A percentile compares a stretch with the other conserved stretches of the same genome.
phyloP scores from a whole-genome alignment of 2,329 filamentous ascomycete species.

The Colletotrichum eleusines region DNA sequence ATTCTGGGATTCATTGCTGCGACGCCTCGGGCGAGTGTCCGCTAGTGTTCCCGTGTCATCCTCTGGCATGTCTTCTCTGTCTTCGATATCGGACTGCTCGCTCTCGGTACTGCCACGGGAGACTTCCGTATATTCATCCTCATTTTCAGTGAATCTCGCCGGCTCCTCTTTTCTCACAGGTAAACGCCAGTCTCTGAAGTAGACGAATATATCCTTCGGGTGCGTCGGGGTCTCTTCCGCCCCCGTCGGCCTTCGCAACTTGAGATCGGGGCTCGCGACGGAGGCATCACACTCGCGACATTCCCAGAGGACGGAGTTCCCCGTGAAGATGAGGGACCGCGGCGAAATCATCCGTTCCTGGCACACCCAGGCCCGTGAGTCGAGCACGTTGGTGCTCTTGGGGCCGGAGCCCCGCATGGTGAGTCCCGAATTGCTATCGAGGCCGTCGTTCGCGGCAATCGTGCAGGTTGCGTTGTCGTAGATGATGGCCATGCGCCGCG shows the following conservation, averaged over 20 bases:
- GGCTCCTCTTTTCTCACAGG: not conserved
- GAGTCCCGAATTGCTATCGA: not conserved
- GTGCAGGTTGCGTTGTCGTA: constrained; percentile 11
- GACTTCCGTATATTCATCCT: not conserved
- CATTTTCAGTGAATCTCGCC: not conserved
- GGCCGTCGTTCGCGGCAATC: constrained; percentile 12
- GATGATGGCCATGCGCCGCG: constrained; percentile 14
- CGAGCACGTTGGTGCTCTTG: not conserved
- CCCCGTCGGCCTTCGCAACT: not conserved
- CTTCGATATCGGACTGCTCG: not conserved
- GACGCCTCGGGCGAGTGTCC: not conserved
- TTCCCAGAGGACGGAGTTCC: not conserved
- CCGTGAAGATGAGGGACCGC: constrained; percentile 11
- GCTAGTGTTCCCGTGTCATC: not conserved
- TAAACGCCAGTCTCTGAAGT: constrained; percentile 21
- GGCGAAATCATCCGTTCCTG: constrained; percentile 19
- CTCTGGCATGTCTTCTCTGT: not conserved
- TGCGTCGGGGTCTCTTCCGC: not conserved
- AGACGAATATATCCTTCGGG: constrained; percentile 23
- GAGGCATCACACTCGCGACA: constrained; percentile 25
- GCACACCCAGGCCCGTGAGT: constrained; percentile 22
- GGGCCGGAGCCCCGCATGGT: not conserved
- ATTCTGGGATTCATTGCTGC: not conserved
- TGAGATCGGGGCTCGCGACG: not conserved
- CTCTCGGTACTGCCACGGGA: not conserved